Base-by-base conservation (phyloP, 495 filamentous ascomycete genomes). In the Hypomontagnella monticulosa region DNA sequence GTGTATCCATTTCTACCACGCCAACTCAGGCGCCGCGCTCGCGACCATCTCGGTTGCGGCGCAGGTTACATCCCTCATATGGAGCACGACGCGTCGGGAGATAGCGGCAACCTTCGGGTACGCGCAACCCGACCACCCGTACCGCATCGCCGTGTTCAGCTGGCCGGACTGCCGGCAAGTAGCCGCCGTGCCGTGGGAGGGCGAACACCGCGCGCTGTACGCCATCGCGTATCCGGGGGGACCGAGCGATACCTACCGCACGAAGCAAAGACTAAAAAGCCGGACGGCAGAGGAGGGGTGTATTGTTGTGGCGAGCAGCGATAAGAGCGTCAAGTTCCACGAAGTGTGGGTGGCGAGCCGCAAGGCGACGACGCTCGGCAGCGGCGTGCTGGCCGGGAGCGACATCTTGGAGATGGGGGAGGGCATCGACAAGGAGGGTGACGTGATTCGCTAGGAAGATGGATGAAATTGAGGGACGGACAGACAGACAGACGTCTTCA, bases 71-170 rank as follows among this genome's bases (percentile, higher is more conserved):
- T 91, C 89, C 62, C 80, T 99, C 34, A 89, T 97, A 62, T 99
- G 94, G 94, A 93, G 89, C 51, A 89, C 85, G 15, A 92, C 87
- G 18, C 87, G 91, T 4, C 86, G 90, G 14, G 96, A 98, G 75
- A 94, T 99, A 43, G 90, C 85, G 7, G 96, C 93, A 1, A 97
- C 93, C 0, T 96, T 99, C 75, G 96, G 95, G 8, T 98, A 94
- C 73, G 88, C 94, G n/a, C 89, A 94, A 68, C 94, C 94, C 4
- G 93, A 98, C 36, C 95, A 99, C 65, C 87, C 91, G 0, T 90
- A 89, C 66, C 89, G 95, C 20, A 92, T 99, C 63, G 96, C 93
- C 15, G 91, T 99, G 15, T 99, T 97, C 77, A 89, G 90, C 36
- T 98, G 96, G 96, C 95, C 95, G 1, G 90, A 91, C 49, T 98